Base-by-base conservation (phyloP, 2,329 filamentous ascomycete species). In the Blastomyces parvus region DNA sequence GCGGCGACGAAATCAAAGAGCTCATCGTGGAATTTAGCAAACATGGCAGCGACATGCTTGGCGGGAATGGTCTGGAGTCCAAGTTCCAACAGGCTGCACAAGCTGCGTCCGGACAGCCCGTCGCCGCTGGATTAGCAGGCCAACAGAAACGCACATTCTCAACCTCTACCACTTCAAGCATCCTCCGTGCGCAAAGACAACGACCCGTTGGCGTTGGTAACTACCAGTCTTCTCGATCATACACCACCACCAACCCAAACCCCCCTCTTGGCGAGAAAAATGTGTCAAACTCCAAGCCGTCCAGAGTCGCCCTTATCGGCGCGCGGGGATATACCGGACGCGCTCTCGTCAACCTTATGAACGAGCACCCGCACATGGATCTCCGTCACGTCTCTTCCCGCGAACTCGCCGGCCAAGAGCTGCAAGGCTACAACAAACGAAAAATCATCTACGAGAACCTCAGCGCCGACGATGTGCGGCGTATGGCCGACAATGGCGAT, bases 241-340 rank as follows among this genome's bases (percentile, higher is more conserved):
- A 78, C 64, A 70, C 74, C 38, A 77, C 75, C 62, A 77, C 80
- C 57, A 67, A 67, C 57, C 90, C 91, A 14, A 96, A 96, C 81
- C 91, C 92, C 61, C 91, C 92, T 17, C 85, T 94, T 64, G 91
- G 90, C 63, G 87, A 88, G 78, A 92, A 91, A 81, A 96, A 96
- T 77, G 88, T 86, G 64, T 91, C 90, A 64, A 95, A 92, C 77
- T 83, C 85, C 64, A 84, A 85, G 65, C 88, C 90, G 13, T 86
- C 91, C 14, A 89, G 88, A 72, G 85, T 97, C 59, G 92, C 89
- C 55, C 82, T 97, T 62, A 96, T 97, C 67, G 92, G 92, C 66
- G 92, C 91, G 63, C 89, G 92, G 72, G 93, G 94, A 42, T 97
- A 96, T 74, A 97, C 93, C 62, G 93, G 94, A 50, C 90, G 96